Conservation (phyloP, 2,329 filamentous ascomycete species). For the Paecilomyces dactylethromorphus region DNA sequence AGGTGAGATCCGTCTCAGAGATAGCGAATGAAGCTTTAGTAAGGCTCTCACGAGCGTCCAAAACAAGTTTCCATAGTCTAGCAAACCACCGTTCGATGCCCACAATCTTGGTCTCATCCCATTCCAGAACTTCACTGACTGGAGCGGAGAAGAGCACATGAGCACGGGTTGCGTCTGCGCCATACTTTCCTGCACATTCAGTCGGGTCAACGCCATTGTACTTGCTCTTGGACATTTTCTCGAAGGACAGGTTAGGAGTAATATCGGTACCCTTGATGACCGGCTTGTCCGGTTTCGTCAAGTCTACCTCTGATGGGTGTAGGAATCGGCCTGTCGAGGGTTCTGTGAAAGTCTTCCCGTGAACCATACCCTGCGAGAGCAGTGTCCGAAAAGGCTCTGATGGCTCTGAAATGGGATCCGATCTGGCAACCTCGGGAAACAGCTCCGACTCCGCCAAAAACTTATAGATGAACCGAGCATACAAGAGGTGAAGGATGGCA, state of each 20-base stretch:
- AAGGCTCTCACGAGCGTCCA: conserved; percentile 24
- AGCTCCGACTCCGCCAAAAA: conserved; percentile 57
- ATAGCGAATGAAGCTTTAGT: conserved; percentile 14
- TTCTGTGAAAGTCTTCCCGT: conserved; percentile 75
- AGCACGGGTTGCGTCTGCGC: conserved; percentile 75
- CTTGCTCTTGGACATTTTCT: conserved; percentile 96
- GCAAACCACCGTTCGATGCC: conserved; percentile 77
- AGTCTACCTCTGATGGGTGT: conserved; percentile 66
- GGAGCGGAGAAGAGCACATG: conserved; percentile 88
- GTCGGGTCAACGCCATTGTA: conserved; percentile 84
- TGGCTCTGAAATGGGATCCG: conserved; percentile 23
- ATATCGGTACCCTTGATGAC: conserved; percentile 57
- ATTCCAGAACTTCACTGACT: conserved; percentile 75
- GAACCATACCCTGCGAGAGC: conserved; percentile 88
- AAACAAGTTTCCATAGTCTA: conserved; percentile 57
- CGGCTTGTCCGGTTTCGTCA: conserved; percentile 51
- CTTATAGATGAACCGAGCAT: conserved; percentile 85
- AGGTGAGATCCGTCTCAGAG: conserved; percentile 12
- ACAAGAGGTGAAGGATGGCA: conserved; percentile 82
- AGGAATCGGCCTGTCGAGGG: conserved; percentile 70
- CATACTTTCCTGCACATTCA: conserved; percentile 64
- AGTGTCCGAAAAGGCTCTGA: conserved; percentile 77
- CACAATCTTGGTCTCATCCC: conserved; percentile 76
- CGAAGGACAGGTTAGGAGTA: conserved; percentile 58
- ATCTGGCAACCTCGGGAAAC: conserved; percentile 30